Evolutionary conservation across 331 rosid genomes (phyloP), one percentile per base, ranked within the genome.

Genomic region (Erythrophleum ivorense): DNA sequence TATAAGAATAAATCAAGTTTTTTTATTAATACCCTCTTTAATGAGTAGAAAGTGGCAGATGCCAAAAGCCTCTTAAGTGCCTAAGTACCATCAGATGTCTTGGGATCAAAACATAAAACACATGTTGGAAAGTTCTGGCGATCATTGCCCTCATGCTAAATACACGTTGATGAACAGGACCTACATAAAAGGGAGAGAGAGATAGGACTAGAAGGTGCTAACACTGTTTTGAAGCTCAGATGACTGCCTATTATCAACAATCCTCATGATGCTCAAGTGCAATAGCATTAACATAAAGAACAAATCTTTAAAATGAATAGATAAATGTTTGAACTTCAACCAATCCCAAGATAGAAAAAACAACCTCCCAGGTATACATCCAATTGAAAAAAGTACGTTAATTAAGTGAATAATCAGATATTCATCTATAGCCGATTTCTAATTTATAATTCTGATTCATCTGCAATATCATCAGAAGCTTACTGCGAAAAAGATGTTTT

Each of bases 401-500:
- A 77, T 15, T n/a, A 49, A 71, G 62, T 62, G 43, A 62, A 5
- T 69, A 57, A 79, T 73, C 58, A 13, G 2, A 21, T 31, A 29
- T 36, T 75, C 54, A 33, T 40, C 74, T 14, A 76, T 45, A 68
- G 19, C 50, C 80, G 60, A 57, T 73, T 50, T 69, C 60, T 7
- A 0, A 65, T 52, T 71, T 9, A 78, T 69, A 86, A 80, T 11
- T 68, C 53, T 60, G 38, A 70, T 14, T 13, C n/a, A 50, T 67
- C 41, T 9, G 38, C 19, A 72, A 78, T 54, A 67, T 33, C 45
- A 65, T 7, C 33, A 9, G 55, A 78, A 36, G 70, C 97, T 94
- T 87, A 94, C 98, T 89, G 74, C 98, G 98, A 64, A 94, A 94
- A 59, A 94, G 94, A 84, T 94, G 97, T 75, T 88, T 94, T 87